phyloP scores from a whole-genome alignment of 2,329 filamentous ascomycete species.

The Ophiostoma fasciatum region DNA sequence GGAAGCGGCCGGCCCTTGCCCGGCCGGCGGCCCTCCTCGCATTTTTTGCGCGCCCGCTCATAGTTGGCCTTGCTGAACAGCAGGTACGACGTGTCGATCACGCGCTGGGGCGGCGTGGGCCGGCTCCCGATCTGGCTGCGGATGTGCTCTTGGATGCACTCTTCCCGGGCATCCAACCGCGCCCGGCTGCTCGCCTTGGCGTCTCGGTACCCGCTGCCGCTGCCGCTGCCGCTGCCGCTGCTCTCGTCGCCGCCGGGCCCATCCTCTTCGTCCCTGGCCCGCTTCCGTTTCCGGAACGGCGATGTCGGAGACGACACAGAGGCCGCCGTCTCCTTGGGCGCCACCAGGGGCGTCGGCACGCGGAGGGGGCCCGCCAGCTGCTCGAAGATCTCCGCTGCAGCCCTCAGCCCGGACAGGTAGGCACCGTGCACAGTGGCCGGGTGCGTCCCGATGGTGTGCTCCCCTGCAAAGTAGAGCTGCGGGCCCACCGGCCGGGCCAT shows the following conservation, averaged over 20 bases:
- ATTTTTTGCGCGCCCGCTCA: conserved; percentile 43
- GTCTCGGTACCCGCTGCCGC: conserved; percentile 8
- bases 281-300: conserved; percentile 38
- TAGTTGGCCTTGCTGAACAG: conserved; percentile 72
- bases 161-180: conserved; percentile 41
- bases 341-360: conserved; percentile 60
- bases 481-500: conserved; percentile 68
- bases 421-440: conserved; percentile 95
- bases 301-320: no score
- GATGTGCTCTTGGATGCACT: conserved; percentile 36
- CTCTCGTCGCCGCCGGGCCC: conserved; percentile 1
- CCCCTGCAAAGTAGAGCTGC: conserved; percentile 87
- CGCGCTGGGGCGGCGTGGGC: conserved; percentile 55
- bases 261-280: conserved; percentile 8
- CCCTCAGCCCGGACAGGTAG: conserved; percentile 83
- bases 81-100: conserved; percentile 72
- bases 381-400: conserved; percentile 73
- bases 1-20: conserved; percentile 51
- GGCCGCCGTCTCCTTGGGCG: conserved; percentile 36
- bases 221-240: conserved; percentile 16
- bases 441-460: conserved; percentile 90
- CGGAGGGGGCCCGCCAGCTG: conserved; percentile 68
- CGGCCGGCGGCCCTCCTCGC: conserved; percentile 49
- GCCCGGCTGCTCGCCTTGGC: conserved; percentile 24
- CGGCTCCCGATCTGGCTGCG: conserved; percentile 53